Evolutionary conservation across 768 basidiomycete genomes (phyloP).

Genomic region (Albatrellus ellisii): DNA sequence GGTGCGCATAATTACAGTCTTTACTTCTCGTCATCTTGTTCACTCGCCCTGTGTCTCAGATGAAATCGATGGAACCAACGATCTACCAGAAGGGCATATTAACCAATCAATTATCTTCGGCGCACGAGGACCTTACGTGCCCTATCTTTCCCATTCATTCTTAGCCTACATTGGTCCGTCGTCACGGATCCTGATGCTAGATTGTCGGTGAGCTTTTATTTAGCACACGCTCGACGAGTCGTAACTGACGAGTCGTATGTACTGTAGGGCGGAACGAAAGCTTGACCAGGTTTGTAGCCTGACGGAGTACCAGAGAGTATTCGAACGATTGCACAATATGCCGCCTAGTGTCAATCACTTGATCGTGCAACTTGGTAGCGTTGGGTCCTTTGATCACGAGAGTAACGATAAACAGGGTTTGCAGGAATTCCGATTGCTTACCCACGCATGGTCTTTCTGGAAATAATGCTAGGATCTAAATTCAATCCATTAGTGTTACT

Average conservation of each 20-base stretch:
- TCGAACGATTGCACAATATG: constrained; percentile 44
- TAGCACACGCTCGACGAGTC: constrained; percentile 1
- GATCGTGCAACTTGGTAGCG: constrained; percentile 62
- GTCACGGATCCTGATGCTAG: constrained; percentile 59
- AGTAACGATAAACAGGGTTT: constrained; percentile 2
- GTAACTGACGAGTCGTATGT: neutral
- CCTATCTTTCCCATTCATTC: constrained; percentile 72
- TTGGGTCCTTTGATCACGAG: neutral
- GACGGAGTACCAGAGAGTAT: constrained; percentile 60
- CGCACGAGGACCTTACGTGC: constrained; percentile 61
- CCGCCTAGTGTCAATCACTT: constrained; percentile 69
- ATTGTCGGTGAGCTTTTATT: constrained; percentile 54
- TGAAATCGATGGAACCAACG: constrained; percentile 61
- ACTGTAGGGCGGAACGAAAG: constrained; percentile 68
- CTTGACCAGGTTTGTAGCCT: constrained; percentile 71
- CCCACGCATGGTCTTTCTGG: constrained; percentile 87
- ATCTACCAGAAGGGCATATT: constrained; percentile 44
- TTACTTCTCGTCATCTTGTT: neutral
- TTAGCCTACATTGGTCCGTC: constrained; percentile 72
- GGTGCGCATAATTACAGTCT: constrained; percentile 27
- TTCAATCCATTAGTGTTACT: constrained; percentile 76
- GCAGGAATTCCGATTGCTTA: constrained; percentile 77
- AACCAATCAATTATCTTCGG: constrained; percentile 69
- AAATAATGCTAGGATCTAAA: constrained; percentile 63
- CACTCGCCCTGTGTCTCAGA: constrained; percentile 25